Base-by-base conservation (phyloP, 768 basidiomycete genomes). In the Russula griseocarnosa region DNA sequence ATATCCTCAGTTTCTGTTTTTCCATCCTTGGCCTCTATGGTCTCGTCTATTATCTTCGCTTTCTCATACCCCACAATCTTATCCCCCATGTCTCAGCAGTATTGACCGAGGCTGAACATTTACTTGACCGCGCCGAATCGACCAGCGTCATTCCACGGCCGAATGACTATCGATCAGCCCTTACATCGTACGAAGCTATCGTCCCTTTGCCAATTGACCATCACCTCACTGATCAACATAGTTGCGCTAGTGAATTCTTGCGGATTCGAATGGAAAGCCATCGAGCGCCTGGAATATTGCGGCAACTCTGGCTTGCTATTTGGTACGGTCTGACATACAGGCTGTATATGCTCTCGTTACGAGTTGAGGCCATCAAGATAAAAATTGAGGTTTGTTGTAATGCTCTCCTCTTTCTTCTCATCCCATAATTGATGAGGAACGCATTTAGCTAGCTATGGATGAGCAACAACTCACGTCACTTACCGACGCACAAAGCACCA, bases 191-290 rank as follows among this genome's bases (percentile, higher is more conserved):
- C 38, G 16, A 40, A 16, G 38, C 38, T 6, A 2, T 40, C 38
- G 2, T 40, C 1, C 38, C 38, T 18, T 6, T 40, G 6, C 6
- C 11, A 40, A 40, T 16, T 1, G 16, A 40, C 16, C 1, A 16
- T 16, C 38, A 18, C 38, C 38, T 18, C 16, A 18, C 38, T 14
- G 38, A 40, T 38, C 13, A 6, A 54, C 50, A 5, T 9, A 61
- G 60, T n/a, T 28, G 36, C 8, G 10, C 3, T 0, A 34, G 1
- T 11, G n/a, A 26, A 2, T n/a, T 55, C 20, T n/a, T 54, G 32
- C 32, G 10, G 42, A 36, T 55, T 13, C 60, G 53, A 3, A 49
- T 34, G 8, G 60, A 61, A n/a, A 61, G 60, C 34, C 40, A 61
- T 28, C 60, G 44, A 20, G 34, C 53, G 26, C 60, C 32, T 5